Evolutionary conservation across 371 early-diverging fungal species (phyloP).

Genomic region (Mucor plumbeus): DNA sequence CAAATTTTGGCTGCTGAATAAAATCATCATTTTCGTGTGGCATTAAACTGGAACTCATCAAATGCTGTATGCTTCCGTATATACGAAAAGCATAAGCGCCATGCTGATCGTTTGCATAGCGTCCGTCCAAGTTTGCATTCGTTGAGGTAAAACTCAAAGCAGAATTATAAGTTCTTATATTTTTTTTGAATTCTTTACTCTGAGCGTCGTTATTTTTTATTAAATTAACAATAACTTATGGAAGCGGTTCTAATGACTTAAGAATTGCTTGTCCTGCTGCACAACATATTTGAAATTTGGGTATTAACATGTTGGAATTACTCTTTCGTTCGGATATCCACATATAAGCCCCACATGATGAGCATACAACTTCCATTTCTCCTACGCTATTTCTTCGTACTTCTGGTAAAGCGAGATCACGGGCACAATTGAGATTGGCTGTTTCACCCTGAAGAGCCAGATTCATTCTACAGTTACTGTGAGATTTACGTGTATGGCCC

Average conservation of each 20-base stretch:
- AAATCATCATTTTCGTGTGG: background rate
- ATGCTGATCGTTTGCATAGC: background rate
- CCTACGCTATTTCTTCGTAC: background rate
- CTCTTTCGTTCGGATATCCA: background rate
- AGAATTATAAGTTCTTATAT: slow-evolving; percentile 7
- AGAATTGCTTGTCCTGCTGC: background rate
- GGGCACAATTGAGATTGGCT: too few relatives aligned
- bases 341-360: background rate
- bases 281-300: slow-evolving; percentile 6
- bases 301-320: background rate
- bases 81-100: slow-evolving; percentile 9
- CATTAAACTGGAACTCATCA: background rate
- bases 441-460: too few relatives aligned
- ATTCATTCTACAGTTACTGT: too few relatives aligned
- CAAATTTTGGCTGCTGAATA: background rate
- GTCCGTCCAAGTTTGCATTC: background rate
- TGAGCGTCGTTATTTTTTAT: background rate
- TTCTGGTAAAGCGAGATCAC: background rate
- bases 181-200: background rate
- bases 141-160: slow-evolving; percentile 8
- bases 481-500: too few relatives aligned
- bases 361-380: background rate
- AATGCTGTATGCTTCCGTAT: background rate
- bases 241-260: background rate
- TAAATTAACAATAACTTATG: too few relatives aligned